These are phyloP conservation scores for Saraca asoca DNA, from an alignment of 331 rosid species.

Conservation along the genomic window DNA sequence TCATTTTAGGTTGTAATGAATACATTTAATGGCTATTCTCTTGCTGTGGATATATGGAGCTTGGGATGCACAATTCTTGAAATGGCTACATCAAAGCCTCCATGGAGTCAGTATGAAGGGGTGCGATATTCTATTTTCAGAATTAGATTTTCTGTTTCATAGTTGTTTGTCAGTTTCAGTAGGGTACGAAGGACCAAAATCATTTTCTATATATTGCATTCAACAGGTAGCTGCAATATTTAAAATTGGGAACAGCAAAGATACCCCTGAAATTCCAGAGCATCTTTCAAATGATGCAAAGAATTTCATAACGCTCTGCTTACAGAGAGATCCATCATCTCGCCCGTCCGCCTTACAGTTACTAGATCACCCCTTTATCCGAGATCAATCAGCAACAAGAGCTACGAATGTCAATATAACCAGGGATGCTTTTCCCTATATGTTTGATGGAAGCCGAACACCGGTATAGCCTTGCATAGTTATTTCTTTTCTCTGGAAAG, in stretches of 20 bases:
- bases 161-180: slow-evolving; percentile 16
- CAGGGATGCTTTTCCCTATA: slow-evolving; percentile 68
- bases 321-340: slow-evolving; percentile 76
- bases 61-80: slow-evolving; percentile 94
- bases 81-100: slow-evolving; percentile 92
- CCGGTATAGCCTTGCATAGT: slow-evolving; percentile 58
- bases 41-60: slow-evolving; percentile 95
- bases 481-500: slow-evolving; percentile 24
- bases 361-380: slow-evolving; percentile 81
- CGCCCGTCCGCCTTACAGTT: slow-evolving; percentile 72
- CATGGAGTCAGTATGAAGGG: slow-evolving; percentile 98
- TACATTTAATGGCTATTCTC: slow-evolving; percentile 71
- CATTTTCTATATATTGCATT: slow-evolving; percentile 37
- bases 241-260: slow-evolving; percentile 94
- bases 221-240: slow-evolving; percentile 89
- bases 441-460: slow-evolving; percentile 81
- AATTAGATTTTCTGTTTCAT: slow-evolving; percentile 4
- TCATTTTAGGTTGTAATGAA: slow-evolving; percentile 84
- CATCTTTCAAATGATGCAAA: slow-evolving; percentile 80
- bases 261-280: slow-evolving; percentile 84
- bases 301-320: slow-evolving; percentile 68
- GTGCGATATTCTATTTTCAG: slow-evolving; percentile 52
- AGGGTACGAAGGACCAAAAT: slow-evolving; percentile 30
- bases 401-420: slow-evolving; percentile 61
- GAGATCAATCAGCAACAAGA: slow-evolving; percentile 72